Base-by-base conservation (phyloP, 495 filamentous ascomycete species). In the Penicillium paxilli region DNA sequence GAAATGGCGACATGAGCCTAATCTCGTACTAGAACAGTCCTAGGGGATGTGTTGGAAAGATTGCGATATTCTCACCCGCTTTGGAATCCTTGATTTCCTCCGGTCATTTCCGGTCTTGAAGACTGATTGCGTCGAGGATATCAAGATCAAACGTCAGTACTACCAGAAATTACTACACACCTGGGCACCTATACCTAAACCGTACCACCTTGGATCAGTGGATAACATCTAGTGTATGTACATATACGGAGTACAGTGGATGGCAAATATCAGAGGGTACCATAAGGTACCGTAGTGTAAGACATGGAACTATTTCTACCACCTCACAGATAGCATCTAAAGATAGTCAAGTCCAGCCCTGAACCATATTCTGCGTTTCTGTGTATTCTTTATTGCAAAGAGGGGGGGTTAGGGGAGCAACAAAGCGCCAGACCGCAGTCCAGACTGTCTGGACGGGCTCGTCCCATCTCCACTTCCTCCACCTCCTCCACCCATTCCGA, bases 401-500 rank as follows among this genome's bases (percentile, higher is more conserved):
- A 28, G 26, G 26, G 11, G 26, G 26, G 11, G 5, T n/a, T n/a
- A n/a, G 11, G n/a, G 14, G n/a, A 38, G 17, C 11, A 38, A 16
- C 14, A 19, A 38, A 19, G 14, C 16, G 16, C 4, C 11, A 38
- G 35, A 38, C 35, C 35, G 16, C 35, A 42, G 55, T 65, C 64
- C 55, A 65, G 53, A 57, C 64, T 55, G 25, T 42, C 28, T 12
- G 17, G 42, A 30, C 38, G 40, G 35, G 40, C 52, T 50, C 54
- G 30, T 37, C 47, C 40, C 32, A 47, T 41, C 49, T 50, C 60
- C 63, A 58, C 60, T 28, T n/a, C n/a, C n/a, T n/a, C n/a, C n/a
- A n/a, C n/a, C n/a, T n/a, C 2, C 17, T 26, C 50, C 59, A 48
- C 44, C 24, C 42, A 54, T 54, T 63, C 59, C 54, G 62, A 51